A percentile compares a stretch with the other conserved stretches of the same genome.
These are phyloP conservation scores for Suillus plorans DNA, from an alignment of 768 basidiomycete genomes.

Conservation along the genomic window DNA sequence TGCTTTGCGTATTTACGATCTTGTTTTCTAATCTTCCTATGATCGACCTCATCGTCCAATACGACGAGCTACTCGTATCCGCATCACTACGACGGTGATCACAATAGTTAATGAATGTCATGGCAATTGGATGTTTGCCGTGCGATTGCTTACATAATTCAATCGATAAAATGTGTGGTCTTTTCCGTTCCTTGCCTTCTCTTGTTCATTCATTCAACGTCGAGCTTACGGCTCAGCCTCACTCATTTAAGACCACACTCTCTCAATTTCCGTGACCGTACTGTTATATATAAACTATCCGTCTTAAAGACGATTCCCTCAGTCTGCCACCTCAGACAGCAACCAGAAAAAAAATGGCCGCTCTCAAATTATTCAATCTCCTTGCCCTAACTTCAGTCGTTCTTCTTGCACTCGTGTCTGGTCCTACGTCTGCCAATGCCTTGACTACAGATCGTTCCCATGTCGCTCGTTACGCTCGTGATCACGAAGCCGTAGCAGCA, in stretches of 20 bases:
- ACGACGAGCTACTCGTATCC: neutral
- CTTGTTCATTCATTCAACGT: conserved; percentile 20
- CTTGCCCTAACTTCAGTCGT: conserved; percentile 59
- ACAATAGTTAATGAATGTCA: conserved; percentile 39
- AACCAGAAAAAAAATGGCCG: conserved; percentile 38
- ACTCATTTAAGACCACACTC: conserved; percentile 21
- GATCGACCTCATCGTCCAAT: neutral
- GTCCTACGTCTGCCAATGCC: conserved; percentile 48
- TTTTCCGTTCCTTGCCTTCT: neutral
- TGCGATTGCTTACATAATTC: conserved; percentile 27
- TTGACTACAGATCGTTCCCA: conserved; percentile 42
- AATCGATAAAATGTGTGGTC: neutral
- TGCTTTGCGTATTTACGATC: neutral
- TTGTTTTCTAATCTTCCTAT: neutral
- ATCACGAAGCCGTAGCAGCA: conserved; percentile 37
- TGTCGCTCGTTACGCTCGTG: conserved; percentile 45
- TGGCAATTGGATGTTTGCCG: conserved; percentile 7
- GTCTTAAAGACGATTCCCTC: conserved; percentile 2
- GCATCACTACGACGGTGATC: conserved; percentile 6
- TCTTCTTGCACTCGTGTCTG: conserved; percentile 52
- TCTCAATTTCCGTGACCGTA: conserved; percentile 16
- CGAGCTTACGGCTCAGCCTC: conserved; percentile 21
- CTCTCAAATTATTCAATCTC: conserved; percentile 53
- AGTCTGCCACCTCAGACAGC: conserved; percentile 10
- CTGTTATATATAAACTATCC: neutral